Evolutionary conservation across 371 early-diverging fungal genomes (phyloP), one percentile per base, ranked within the genome.

Genomic region (Syncephalis plumigaleata): DNA sequence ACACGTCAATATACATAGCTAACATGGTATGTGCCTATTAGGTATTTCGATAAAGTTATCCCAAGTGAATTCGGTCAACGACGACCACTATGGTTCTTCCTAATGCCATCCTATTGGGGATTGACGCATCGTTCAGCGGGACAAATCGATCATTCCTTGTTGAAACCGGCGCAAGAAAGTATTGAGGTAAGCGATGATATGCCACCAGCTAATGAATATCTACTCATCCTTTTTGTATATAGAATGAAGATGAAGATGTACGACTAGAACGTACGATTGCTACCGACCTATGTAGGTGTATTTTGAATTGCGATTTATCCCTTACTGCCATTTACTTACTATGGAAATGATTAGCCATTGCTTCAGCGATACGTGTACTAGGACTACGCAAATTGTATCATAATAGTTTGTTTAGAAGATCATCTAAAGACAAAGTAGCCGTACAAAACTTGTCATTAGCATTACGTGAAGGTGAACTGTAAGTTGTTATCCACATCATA

Each of bases 31-130:
- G 17, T 18, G 8, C 3, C 17, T 45, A 26, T 23, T n/a, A 52
- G 36, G 48, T 63, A 65, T 36, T 65, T 77, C 42, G 81, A 81
- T 53, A 65, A 67, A 40, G 67, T 82, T 13, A 73, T 82, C 39
- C 78, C 79, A 0, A 65, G 77, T 56, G 83, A 79, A 58, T 81
- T 68, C 53, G 83, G 83, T n/a, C 55, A 57, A 43, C 44, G 49
- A 17, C 54, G 56, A 1, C 61, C 64, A 42, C 64, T 64, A 0
- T 64, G 64, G 48, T 82, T 79, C 64, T 75, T 75, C 51, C 47
- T 82, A 13, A 58, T 64, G 16, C 75, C 77, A 4, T 52, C 62
- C 22, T 79, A 71, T 57, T 81, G 77, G 67, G 78, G 77, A 48
- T 53, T 60, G 54, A 56, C 51, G 5, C 8, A 4, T 8, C 4